A percentile compares a stretch with the other conserved stretches of the same genome.
These are phyloP conservation scores for Myxozyma kluyveri DNA, from an alignment of 805 yeast species.

Conservation along the genomic window DNA sequence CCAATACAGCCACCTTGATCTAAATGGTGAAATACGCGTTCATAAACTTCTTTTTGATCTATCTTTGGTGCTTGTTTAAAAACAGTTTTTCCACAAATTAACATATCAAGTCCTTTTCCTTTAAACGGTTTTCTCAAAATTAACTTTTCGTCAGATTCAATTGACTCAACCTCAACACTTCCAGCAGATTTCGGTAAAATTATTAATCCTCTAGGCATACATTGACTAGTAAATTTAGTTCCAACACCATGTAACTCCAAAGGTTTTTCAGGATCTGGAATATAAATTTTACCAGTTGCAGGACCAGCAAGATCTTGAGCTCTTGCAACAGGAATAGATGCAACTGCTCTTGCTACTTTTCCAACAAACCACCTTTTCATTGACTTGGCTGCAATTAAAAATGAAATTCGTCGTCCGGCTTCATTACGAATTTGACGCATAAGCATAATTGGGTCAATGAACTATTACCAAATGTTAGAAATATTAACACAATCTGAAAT, in stretches of 20 bases:
- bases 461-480: conserved; percentile 35
- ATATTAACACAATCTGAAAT: background rate
- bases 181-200: conserved; percentile 80
- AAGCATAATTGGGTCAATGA: conserved; percentile 77
- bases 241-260: conserved; percentile 59
- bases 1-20: conserved; percentile 80
- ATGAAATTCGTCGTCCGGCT: conserved; percentile 67
- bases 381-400: conserved; percentile 82
- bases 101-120: conserved; percentile 45
- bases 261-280: conserved; percentile 55
- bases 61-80: conserved; percentile 78
- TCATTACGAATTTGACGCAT: conserved; percentile 74
- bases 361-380: conserved; percentile 68
- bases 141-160: conserved; percentile 70
- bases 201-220: conserved; percentile 62
- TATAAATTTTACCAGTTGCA: conserved; percentile 62
- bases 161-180: conserved; percentile 62
- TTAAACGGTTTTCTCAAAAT: conserved; percentile 67
- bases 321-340: conserved; percentile 86
- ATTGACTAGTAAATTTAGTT: conserved; percentile 65
- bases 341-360: conserved; percentile 65
- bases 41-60: conserved; percentile 80
- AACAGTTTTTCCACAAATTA: conserved; percentile 48
- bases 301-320: conserved; percentile 78
- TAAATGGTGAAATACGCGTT: conserved; percentile 78